phyloP scores from a whole-genome alignment of 257 asterid genomes.

The Solanum pennellii region DNA sequence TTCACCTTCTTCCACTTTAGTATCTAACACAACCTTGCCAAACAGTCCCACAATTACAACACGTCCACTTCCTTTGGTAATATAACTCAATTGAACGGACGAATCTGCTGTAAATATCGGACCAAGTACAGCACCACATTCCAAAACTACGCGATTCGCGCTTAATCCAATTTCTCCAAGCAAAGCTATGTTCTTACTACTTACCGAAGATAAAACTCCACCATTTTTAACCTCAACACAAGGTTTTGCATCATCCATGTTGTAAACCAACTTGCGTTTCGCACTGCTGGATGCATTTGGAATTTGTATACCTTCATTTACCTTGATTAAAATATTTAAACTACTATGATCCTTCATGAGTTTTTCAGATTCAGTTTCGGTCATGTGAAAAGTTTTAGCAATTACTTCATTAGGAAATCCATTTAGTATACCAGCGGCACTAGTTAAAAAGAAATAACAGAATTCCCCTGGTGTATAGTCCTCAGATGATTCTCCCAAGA shows the following conservation, averaged over 20 bases:
- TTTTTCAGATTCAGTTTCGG: constrained; percentile 2
- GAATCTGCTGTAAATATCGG: constrained; percentile 17
- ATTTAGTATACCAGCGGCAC: constrained; percentile 11
- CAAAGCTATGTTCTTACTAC: not conserved
- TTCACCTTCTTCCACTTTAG: constrained; percentile 9
- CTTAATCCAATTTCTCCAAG: constrained; percentile 17
- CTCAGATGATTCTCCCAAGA: not conserved
- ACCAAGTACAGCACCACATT: not conserved
- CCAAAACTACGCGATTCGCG: constrained; percentile 10
- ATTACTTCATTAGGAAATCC: constrained; percentile 27
- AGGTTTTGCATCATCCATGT: not conserved
- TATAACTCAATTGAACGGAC: constrained; percentile 10
- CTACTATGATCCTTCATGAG: constrained; percentile 19
- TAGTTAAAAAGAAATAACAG: constrained; percentile 24
- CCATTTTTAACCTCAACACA: not conserved
- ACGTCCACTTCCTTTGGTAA: constrained; percentile 18
- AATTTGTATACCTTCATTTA: not conserved
- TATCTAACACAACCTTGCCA: constrained; percentile 22
- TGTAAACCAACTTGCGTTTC: not conserved
- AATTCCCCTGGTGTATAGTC: constrained; percentile 2
- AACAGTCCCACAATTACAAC: constrained; percentile 19
- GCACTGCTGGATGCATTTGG: not conserved
- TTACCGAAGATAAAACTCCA: not conserved
- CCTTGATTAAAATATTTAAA: not conserved
- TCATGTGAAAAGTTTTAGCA: constrained; percentile 4